A percentile compares a stretch with the other conserved stretches of the same genome.
Evolutionary conservation across 2,329 filamentous ascomycete genomes (phyloP).

Genomic region (Pseudomassariella vexata): DNA sequence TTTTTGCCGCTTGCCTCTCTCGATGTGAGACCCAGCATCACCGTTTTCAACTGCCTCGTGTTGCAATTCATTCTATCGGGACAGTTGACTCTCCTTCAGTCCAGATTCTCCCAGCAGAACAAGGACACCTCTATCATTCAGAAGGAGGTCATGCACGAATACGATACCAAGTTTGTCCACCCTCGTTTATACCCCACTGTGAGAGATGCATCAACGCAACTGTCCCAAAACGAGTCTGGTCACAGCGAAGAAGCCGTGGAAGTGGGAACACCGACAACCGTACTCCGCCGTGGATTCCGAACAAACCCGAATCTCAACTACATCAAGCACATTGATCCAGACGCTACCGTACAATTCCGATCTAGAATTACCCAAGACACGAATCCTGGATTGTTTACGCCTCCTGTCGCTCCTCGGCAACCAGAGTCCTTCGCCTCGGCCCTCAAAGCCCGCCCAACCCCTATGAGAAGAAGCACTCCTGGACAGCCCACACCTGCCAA

Average conservation of each 20-base stretch:
- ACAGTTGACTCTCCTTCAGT: conserved; percentile 70
- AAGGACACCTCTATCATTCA: conserved; percentile 83
- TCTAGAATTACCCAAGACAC: conserved; percentile 26
- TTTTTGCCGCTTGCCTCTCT: conserved; percentile 73
- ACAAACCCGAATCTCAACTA: conserved; percentile 83
- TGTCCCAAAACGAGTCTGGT: conserved; percentile 43
- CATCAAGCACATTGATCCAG: conserved; percentile 64
- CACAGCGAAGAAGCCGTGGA: conserved; percentile 38
- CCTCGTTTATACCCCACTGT: conserved; percentile 80
- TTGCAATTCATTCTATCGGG: conserved; percentile 69
- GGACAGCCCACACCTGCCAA: conserved; percentile 50
- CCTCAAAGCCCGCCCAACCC: conserved; percentile 33
- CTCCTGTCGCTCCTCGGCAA: conserved; percentile 22
- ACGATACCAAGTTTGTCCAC: conserved; percentile 92
- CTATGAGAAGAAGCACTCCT: conserved; percentile 68
- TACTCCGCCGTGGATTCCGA: conserved; percentile 70
- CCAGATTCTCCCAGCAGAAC: conserved; percentile 73
- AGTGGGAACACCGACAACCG: conserved; percentile 48
- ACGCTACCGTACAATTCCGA: conserved; percentile 32
- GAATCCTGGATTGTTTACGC: conserved; percentile 38
- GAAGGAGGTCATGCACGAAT: conserved; percentile 89
- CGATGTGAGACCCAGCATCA: conserved; percentile 78
- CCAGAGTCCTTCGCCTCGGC: conserved; percentile 27
- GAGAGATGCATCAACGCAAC: conserved; percentile 73
- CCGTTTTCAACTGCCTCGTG: conserved; percentile 75